A percentile compares a stretch with the other conserved stretches of the same genome.
Evolutionary conservation across 805 yeast genomes (phyloP).

Genomic region (Cephaloascus albidus): DNA sequence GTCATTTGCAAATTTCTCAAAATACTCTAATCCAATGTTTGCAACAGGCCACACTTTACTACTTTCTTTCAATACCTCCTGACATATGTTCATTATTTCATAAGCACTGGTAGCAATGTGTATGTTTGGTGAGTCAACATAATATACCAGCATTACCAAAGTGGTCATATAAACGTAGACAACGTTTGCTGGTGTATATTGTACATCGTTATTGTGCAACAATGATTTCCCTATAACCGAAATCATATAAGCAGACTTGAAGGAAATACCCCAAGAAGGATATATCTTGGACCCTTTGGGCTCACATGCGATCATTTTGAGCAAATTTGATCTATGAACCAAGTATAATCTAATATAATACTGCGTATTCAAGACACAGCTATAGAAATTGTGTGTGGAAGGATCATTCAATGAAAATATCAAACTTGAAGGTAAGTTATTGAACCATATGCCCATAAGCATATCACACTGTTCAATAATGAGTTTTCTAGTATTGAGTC

Average conservation of each 20-base stretch:
- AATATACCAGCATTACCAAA: conserved; percentile 62
- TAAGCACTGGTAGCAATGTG: conserved; percentile 32
- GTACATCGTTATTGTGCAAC: conserved; percentile 36
- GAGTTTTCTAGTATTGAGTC: conserved; percentile 20
- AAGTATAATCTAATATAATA: conserved; percentile 67
- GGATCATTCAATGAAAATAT: conserved; percentile 52
- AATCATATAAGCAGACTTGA: conserved; percentile 74
- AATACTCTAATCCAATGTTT: conserved; percentile 21
- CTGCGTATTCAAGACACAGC: conserved; percentile 53
- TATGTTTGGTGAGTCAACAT: conserved; percentile 36
- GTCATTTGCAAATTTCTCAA: conserved; percentile 32
- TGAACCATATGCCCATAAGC: conserved; percentile 72
- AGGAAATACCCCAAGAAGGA: conserved; percentile 76
- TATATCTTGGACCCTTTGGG: conserved; percentile 36
- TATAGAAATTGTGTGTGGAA: conserved; percentile 43
- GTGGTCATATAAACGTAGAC: conserved; percentile 57
- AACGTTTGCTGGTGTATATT: conserved; percentile 47
- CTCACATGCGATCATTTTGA: conserved; percentile 29
- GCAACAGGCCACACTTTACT: conserved; percentile 30
- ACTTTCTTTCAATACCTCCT: conserved; percentile 26
- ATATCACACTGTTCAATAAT: conserved; percentile 56
- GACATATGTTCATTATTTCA: conserved; percentile 27
- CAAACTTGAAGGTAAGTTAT: conserved; percentile 52
- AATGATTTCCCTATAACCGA: conserved; percentile 52
- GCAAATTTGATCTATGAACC: conserved; percentile 61